A percentile compares a stretch with the other conserved stretches of the same genome.
These are phyloP conservation scores for Boletus edulis DNA, from an alignment of 768 basidiomycete genomes.

Conservation along the genomic window DNA sequence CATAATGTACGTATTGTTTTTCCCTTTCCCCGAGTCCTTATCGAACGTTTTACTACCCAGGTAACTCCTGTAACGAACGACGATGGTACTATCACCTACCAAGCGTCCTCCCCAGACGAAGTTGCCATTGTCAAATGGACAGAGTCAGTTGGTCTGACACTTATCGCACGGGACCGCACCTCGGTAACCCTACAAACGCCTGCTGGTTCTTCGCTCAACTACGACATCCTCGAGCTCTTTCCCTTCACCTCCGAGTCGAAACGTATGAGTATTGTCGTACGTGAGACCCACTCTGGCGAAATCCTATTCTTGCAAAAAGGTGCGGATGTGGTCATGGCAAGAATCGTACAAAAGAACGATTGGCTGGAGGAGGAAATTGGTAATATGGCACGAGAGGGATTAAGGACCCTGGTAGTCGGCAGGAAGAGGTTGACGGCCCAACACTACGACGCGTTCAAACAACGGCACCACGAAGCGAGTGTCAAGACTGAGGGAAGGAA, in stretches of 20 bases:
- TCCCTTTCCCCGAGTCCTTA: neutral
- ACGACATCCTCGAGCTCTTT: slow-evolving; percentile 91
- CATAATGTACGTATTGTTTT: slow-evolving; percentile 70
- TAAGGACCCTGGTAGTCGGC: slow-evolving; percentile 92
- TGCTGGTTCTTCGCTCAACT: slow-evolving; percentile 58
- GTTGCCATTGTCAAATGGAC: slow-evolving; percentile 99
- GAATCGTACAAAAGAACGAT: slow-evolving; percentile 93
- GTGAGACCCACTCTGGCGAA: slow-evolving; percentile 71
- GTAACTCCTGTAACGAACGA: slow-evolving; percentile 95
- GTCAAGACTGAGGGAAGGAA: slow-evolving; percentile 75
- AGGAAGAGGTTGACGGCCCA: slow-evolving; percentile 71
- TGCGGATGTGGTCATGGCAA: slow-evolving; percentile 97
- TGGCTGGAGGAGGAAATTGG: slow-evolving; percentile 99
- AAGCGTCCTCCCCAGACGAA: slow-evolving; percentile 98
- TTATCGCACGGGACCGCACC: slow-evolving; percentile 86
- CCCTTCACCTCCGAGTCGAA: slow-evolving; percentile 99
- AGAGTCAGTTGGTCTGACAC: slow-evolving; percentile 87
- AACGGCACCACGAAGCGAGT: slow-evolving; percentile 72
- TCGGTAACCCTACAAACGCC: slow-evolving; percentile 83
- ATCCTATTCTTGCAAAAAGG: slow-evolving; percentile 94
- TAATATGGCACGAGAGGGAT: slow-evolving; percentile 96
- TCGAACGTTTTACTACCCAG: slow-evolving; percentile 43
- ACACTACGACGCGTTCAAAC: slow-evolving; percentile 72
- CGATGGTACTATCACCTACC: slow-evolving; percentile 93
- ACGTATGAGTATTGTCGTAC: slow-evolving; percentile 97